Percentiles rank a stretch among this genome's conserved stretches.
Evolutionary conservation across 768 basidiomycete genomes (phyloP).

Genomic region (Pisolithus marmoratus): DNA sequence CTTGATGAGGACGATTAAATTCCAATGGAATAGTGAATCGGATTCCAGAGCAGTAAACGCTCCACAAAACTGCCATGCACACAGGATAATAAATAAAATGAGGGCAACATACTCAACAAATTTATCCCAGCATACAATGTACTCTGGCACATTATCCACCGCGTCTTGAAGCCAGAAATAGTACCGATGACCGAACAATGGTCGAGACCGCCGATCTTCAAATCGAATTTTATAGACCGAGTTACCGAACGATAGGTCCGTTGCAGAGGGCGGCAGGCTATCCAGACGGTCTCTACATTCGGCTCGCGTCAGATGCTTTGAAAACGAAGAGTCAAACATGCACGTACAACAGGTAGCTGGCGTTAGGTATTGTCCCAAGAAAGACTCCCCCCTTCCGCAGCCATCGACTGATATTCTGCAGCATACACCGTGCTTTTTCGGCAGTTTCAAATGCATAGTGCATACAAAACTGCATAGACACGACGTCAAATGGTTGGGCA

Average conservation of each 20-base stretch:
- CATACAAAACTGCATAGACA: conserved; percentile 99
- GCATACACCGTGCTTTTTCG: conserved; percentile 84
- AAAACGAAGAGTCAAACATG: conserved; percentile 2
- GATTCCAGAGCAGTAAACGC: too few relatives aligned
- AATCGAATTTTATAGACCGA: conserved; percentile 86
- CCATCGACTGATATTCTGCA: conserved; percentile 80
- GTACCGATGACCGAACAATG: conserved; percentile 86
- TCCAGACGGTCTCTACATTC: conserved; percentile 62
- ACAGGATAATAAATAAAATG: not conserved
- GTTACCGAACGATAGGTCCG: conserved; percentile 84
- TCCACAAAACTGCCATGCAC: not conserved
- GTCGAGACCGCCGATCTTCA: conserved; percentile 56
- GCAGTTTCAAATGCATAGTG: conserved; percentile 97
- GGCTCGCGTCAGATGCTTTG: conserved; percentile 10
- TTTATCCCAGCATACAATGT: conserved; percentile 92
- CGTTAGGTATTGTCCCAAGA: conserved; percentile 95
- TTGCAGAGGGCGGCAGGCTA: conserved; percentile 54
- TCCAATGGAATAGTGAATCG: not conserved
- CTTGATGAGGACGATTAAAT: not conserved
- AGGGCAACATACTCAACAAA: conserved; percentile 65
- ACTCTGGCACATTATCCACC: conserved; percentile 96
- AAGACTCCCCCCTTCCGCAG: conserved; percentile 85
- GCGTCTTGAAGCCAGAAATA: conserved; percentile 92
- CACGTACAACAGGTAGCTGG: conserved; percentile 75
- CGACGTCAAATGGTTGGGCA: conserved; percentile 78